Evolutionary conservation across 1,139 yeast species (phyloP).

Genomic region (Saccharomyces hybrid): DNA sequence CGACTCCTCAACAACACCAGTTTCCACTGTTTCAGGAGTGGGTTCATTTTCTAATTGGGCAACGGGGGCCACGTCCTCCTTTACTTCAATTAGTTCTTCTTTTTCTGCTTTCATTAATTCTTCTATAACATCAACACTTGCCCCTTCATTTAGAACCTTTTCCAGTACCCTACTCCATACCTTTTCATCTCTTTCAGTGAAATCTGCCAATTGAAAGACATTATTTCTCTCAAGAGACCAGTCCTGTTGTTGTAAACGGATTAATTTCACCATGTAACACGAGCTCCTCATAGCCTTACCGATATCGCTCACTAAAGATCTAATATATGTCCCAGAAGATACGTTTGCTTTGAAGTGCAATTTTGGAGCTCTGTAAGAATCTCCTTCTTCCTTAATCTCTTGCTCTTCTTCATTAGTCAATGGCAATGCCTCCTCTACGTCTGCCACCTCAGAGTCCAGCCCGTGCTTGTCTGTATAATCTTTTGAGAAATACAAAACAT

Average conservation of each 20-base stretch:
- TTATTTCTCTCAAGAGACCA: conserved; percentile 66
- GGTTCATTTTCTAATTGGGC: conserved; percentile 10
- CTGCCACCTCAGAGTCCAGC: conserved; percentile 32
- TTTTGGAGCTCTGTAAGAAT: conserved; percentile 47
- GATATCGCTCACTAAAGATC: conserved; percentile 82
- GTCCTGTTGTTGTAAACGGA: conserved; percentile 68
- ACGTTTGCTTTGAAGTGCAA: conserved; percentile 71
- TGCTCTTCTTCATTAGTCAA: conserved; percentile 26
- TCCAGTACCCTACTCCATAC: conserved; percentile 64
- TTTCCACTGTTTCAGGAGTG: conserved; percentile 11
- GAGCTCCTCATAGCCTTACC: conserved; percentile 76
- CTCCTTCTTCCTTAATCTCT: conserved; percentile 26
- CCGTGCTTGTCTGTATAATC: conserved; percentile 43
- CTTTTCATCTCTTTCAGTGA: conserved; percentile 43
- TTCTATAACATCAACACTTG: conserved; percentile 32
- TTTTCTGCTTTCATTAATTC: conserved; percentile 23
- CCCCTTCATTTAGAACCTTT: conserved; percentile 41
- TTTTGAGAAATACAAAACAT: conserved; percentile 50
- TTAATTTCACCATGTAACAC: conserved; percentile 83
- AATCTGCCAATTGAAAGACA: conserved; percentile 61
- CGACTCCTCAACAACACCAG: neutral
- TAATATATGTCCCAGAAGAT: conserved; percentile 91
- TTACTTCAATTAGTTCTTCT: conserved; percentile 10
- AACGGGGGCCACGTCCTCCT: neutral
- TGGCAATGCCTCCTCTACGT: conserved; percentile 31